phyloP scores from a whole-genome alignment of 306 rosid species.

The Trifolium repens region DNA sequence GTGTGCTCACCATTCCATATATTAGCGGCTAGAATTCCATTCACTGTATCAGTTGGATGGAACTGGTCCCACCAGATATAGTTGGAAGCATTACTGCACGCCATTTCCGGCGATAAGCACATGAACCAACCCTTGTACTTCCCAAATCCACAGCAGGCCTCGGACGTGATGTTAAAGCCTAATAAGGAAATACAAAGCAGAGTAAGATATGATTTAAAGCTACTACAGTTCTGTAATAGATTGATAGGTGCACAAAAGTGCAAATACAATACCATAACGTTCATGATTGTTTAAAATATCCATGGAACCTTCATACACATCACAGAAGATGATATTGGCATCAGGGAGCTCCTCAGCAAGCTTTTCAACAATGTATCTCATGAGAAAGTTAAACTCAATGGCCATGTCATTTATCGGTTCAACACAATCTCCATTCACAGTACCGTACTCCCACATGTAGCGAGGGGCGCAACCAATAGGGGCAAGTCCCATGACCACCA shows the following conservation, averaged over 20 bases:
- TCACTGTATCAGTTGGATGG: slow-evolving; percentile 90
- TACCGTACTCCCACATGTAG: slow-evolving; percentile 67
- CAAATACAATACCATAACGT: slow-evolving; percentile 55
- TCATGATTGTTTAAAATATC: slow-evolving; percentile 73
- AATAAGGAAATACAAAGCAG: slow-evolving; percentile 38
- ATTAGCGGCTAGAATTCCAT: slow-evolving; percentile 80
- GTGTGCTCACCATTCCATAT: slow-evolving; percentile 79
- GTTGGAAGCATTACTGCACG: slow-evolving; percentile 73
- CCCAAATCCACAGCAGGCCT: slow-evolving; percentile 95
- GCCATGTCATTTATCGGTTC: slow-evolving; percentile 81
- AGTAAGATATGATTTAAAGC: slow-evolving; percentile 33
- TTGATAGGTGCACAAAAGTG: neutral
- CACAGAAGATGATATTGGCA: slow-evolving; percentile 72
- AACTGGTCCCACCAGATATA: slow-evolving; percentile 97
- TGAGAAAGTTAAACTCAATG: slow-evolving; percentile 75
- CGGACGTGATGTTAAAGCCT: slow-evolving; percentile 74
- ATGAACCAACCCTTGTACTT: slow-evolving; percentile 80
- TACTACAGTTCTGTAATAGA: slow-evolving; percentile 20
- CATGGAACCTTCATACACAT: slow-evolving; percentile 75
- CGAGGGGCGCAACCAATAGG: slow-evolving; percentile 94
- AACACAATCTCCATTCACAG: slow-evolving; percentile 68
- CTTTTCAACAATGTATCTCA: slow-evolving; percentile 73
- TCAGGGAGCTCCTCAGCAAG: slow-evolving; percentile 61
- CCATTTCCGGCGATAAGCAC: slow-evolving; percentile 83
- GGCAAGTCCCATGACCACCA: slow-evolving; percentile 82